Conservation (phyloP, 2,329 filamentous ascomycete genomes). For the Colletotrichum truncatum region DNA sequence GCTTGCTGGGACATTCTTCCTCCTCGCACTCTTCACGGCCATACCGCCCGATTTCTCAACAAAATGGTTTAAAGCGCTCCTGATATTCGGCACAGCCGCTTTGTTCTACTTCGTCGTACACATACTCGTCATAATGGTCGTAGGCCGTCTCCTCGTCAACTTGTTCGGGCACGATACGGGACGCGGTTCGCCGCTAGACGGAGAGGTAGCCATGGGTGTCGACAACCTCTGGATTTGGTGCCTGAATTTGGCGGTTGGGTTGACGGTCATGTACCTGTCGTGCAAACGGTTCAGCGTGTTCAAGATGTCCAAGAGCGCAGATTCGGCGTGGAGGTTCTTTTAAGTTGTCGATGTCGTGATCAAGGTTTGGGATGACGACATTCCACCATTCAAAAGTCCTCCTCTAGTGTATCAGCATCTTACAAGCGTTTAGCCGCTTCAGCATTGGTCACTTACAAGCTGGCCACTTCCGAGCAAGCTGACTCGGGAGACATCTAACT, state of each 20-base stretch:
- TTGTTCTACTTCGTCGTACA: slow-evolving; percentile 57
- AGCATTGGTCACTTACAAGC: too few relatives aligned
- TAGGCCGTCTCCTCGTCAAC: slow-evolving; percentile 36
- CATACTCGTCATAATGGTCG: slow-evolving; percentile 42
- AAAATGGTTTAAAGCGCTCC: slow-evolving; percentile 43
- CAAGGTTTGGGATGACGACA: not conserved
- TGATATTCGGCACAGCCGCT: slow-evolving; percentile 55
- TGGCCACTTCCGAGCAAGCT: too few relatives aligned
- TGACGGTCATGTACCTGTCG: slow-evolving; percentile 51
- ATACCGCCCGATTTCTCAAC: slow-evolving; percentile 41
- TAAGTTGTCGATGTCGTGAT: slow-evolving; percentile 34
- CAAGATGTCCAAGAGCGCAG: slow-evolving; percentile 49
- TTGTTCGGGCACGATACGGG: slow-evolving; percentile 46
- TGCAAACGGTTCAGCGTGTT: slow-evolving; percentile 53
- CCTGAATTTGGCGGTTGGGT: slow-evolving; percentile 42
- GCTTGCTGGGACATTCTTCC: slow-evolving; percentile 47
- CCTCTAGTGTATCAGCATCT: not conserved
- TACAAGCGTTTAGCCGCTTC: not conserved
- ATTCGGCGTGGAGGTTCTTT: slow-evolving; percentile 58
- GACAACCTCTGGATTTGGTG: slow-evolving; percentile 49
- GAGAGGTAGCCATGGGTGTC: slow-evolving; percentile 40
- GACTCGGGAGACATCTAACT: not conserved
- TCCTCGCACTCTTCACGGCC: slow-evolving; percentile 47
- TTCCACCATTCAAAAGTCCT: not conserved
- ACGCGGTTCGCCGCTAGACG: slow-evolving; percentile 36